Evolutionary conservation across 176 grass and related monocot genomes (phyloP).

Genomic region (Triticum timopheevii): DNA sequence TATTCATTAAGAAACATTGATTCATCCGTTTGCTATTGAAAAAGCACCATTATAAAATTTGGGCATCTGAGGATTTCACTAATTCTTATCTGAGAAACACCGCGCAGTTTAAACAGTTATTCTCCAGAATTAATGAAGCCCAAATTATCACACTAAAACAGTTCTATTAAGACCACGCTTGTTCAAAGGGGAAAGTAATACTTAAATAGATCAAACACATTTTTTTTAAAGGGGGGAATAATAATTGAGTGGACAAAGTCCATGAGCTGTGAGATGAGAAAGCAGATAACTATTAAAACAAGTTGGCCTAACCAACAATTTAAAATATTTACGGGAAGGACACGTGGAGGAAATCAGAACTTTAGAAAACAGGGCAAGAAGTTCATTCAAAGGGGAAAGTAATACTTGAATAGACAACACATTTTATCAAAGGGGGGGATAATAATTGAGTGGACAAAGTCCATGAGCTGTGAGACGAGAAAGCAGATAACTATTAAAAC

Average conservation of each 20-base stretch:
- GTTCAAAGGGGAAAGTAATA: slow-evolving; percentile 5
- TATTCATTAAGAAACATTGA: not conserved
- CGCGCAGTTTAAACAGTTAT: not conserved
- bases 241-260: not conserved
- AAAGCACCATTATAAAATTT: not conserved
- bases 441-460: slow-evolving; percentile 8
- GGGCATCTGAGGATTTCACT: not conserved
- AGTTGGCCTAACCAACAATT: not conserved
- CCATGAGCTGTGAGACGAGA: not conserved
- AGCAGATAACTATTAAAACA: not conserved
- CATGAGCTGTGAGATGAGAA: not conserved
- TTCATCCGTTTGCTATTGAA: not conserved
- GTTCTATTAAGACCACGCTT: not conserved
- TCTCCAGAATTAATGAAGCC: not conserved
- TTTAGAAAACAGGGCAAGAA: not conserved
- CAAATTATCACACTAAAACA: not conserved
- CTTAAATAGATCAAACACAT: not conserved
- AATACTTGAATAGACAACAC: not conserved
- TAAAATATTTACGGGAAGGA: not conserved
- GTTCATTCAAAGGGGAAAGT: not conserved
- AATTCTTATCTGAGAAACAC: not conserved
- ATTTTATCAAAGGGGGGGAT: not conserved
- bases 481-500: not conserved
- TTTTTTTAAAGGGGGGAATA: not conserved
- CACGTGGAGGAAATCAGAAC: not conserved